Base-by-base conservation (phyloP, 192 early-diverging fungal species). In the Coemansia sp. region DNA sequence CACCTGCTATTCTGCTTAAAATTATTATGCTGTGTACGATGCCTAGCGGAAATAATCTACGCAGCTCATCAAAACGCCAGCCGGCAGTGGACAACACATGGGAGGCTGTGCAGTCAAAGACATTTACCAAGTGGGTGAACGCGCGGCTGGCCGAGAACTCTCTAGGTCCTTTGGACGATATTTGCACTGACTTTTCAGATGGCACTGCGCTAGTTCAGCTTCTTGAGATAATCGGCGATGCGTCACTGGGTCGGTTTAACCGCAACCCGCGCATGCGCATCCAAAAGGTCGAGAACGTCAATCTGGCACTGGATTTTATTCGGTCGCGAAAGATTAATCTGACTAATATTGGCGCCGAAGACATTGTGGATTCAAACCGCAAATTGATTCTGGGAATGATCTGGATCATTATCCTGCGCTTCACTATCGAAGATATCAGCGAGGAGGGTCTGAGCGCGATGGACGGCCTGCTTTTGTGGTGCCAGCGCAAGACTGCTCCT, bases 261-360 rank as follows among this genome's bases (percentile, higher is more conserved):
- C 88, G 87, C 60, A 87, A 86, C 69, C 94, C 96, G 6, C 87
- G 87, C 65, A 86, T 97, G 82, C 88, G 94, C 31, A 93, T 98
- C 69, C 96, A 98, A 71, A 92, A 90, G 60, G 88, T 97, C 48
- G 96, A 98, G 67, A 98, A 98, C 78, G 86, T 92, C 32, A 96
- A 96, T 84, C 92, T 90, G 75, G 92, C 94, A 18, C 83, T 98
- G 34, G 93, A 93, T 60, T 98, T 94, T 73, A 94, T 98, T 67
- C 88, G 89, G 32, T 84, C 84, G 22, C 86, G 94, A 56, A 90
- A 89, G 49, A 90, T 98, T 49, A 76, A 83, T 25, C 79, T 98
- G 31, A 97, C 94, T 55, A 98, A 98, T 77, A 97, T 97, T 85
- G 96, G 96, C 28, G 90, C 94, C 56, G 96, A 98, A 73, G 96